These are phyloP conservation scores for Talaromyces thailandensis DNA, from an alignment of 495 filamentous ascomycete species.

Conservation along the genomic window DNA sequence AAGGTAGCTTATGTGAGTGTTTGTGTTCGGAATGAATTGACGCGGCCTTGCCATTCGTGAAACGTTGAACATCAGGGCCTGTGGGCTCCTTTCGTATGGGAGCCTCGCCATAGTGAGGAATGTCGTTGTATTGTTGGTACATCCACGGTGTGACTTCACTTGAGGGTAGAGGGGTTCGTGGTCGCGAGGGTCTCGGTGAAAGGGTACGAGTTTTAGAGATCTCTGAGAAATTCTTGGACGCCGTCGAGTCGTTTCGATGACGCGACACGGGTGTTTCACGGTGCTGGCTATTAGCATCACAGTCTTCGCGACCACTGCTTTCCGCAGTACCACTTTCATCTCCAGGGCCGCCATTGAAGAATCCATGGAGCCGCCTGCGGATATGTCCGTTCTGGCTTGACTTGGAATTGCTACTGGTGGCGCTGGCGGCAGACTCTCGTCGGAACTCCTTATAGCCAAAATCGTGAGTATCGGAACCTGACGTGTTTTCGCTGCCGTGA, in stretches of 20 bases:
- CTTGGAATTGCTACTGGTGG: conserved; percentile 83
- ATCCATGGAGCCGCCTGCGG: conserved; percentile 68
- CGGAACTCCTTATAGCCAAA: conserved; percentile 61
- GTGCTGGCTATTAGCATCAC: conserved; percentile 43
- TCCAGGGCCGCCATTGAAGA: conserved; percentile 50
- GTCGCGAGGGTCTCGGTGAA: conserved; percentile 62
- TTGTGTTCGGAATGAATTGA: conserved; percentile 28
- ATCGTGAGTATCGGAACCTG: conserved; percentile 59
- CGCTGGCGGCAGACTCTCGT: conserved; percentile 82
- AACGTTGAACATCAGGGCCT: conserved; percentile 60
- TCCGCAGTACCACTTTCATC: conserved; percentile 57
- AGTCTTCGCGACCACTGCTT: conserved; percentile 61
- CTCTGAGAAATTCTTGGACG: conserved; percentile 43
- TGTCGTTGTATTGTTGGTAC: conserved; percentile 83
- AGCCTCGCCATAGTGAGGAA: conserved; percentile 72
- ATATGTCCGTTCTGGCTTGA: conserved; percentile 61
- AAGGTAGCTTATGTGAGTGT: conserved; percentile 48
- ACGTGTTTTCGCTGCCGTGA: conserved; percentile 50
- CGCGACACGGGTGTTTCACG: conserved; percentile 46
- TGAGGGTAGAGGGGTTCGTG: conserved; percentile 76
- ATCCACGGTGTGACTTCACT: conserved; percentile 94
- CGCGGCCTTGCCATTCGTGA: conserved; percentile 29
- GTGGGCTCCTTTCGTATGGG: conserved; percentile 67
- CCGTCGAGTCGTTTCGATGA: conserved; percentile 68
- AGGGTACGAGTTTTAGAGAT: conserved; percentile 35